A percentile compares a stretch with the other conserved stretches of the same genome.
These are phyloP conservation scores for Metschnikowia lunata DNA, from an alignment of 805 yeast genomes.

Conservation along the genomic window DNA sequence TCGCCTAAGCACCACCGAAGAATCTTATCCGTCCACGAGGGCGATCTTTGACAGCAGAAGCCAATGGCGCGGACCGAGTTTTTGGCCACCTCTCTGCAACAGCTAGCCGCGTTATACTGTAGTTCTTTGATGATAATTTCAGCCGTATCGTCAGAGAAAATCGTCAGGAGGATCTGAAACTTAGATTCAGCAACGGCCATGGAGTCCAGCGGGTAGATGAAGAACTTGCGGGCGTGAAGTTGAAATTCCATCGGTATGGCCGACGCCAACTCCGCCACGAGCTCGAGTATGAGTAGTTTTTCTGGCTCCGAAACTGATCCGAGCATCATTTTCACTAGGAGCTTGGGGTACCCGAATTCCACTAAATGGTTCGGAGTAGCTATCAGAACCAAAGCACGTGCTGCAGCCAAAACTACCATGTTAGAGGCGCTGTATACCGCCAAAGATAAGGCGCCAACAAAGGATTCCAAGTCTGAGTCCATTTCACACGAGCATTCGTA, in stretches of 20 bases:
- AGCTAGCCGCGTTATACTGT: conserved; percentile 47
- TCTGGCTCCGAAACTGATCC: conserved; percentile 21
- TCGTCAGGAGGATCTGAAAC: conserved; percentile 52
- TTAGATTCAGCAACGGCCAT: conserved; percentile 46
- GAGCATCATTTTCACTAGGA: conserved; percentile 44
- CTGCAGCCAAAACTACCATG: conserved; percentile 57
- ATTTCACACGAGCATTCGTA: conserved; percentile 33
- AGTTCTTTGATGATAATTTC: conserved; percentile 55
- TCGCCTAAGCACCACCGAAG: conserved; percentile 61
- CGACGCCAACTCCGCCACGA: conserved; percentile 27
- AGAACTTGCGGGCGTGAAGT: conserved; percentile 44
- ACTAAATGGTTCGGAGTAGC: conserved; percentile 52
- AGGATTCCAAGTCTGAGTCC: conserved; percentile 55
- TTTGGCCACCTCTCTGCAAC: conserved; percentile 22
- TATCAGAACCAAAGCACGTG: conserved; percentile 54
- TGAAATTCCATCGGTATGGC: conserved; percentile 21
- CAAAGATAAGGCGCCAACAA: conserved; percentile 44
- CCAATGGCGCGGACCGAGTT: conserved; percentile 63
- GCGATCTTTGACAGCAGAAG: conserved; percentile 46
- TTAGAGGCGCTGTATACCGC: conserved; percentile 52
- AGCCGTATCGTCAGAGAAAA: conserved; percentile 55
- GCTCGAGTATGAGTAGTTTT: conserved; percentile 39
- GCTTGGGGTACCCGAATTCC: conserved; percentile 45
- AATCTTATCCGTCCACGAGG: conserved; percentile 49
- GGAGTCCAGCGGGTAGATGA: conserved; percentile 53